Evolutionary conservation across 805 yeast genomes (phyloP).

Genomic region (Teunomyces pallodes): DNA sequence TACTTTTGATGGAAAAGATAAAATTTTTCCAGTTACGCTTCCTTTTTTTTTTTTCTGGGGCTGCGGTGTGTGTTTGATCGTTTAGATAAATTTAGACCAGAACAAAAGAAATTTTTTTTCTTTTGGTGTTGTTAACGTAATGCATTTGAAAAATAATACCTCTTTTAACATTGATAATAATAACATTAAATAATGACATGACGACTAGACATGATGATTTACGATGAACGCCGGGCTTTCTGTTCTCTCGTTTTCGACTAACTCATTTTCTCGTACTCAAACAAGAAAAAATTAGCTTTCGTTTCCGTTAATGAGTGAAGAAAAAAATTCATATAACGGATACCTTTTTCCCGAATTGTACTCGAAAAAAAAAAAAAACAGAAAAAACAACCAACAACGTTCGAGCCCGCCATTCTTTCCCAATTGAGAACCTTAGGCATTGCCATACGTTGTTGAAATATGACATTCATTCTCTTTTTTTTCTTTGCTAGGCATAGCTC

Average conservation of each 20-base stretch:
- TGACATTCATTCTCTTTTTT: not conserved
- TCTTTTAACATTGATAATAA: too few relatives aligned
- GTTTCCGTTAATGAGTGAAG: too few relatives aligned
- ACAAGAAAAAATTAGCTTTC: too few relatives aligned
- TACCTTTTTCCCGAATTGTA: too few relatives aligned
- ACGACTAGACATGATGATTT: too few relatives aligned
- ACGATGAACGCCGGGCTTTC: too few relatives aligned
- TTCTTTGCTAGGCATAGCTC: not conserved
- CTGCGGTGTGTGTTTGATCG: not conserved
- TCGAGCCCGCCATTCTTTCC: not conserved
- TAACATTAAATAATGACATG: too few relatives aligned
- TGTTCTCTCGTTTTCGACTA: too few relatives aligned
- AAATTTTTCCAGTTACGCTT: constrained; percentile 12
- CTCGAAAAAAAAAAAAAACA: too few relatives aligned
- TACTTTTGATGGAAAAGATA: constrained; percentile 29
- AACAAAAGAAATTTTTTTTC: not conserved
- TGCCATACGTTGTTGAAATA: not conserved
- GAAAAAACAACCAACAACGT: not conserved
- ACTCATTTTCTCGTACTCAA: too few relatives aligned
- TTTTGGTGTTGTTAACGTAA: not conserved
- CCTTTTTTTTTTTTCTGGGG: not conserved
- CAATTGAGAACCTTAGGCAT: not conserved
- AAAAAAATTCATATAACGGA: too few relatives aligned
- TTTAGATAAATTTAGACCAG: constrained; percentile 1
- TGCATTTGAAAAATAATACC: too few relatives aligned